phyloP scores from a whole-genome alignment of 2,329 filamentous ascomycete genomes.

The Beauveria scarabaeidicola region DNA sequence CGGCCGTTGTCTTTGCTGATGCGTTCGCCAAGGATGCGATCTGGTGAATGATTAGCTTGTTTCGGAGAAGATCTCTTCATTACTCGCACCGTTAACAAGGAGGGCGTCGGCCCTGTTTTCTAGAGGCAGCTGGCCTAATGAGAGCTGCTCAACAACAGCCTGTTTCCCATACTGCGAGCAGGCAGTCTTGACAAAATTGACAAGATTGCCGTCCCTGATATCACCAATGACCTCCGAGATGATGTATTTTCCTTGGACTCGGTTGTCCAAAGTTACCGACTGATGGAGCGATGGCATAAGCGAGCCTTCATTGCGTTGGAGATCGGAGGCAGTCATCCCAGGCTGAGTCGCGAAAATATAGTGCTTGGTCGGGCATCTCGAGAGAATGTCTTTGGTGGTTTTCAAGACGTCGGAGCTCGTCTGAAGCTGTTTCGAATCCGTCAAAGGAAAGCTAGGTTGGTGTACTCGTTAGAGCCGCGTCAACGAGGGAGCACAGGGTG shows the following conservation, averaged over 20 bases:
- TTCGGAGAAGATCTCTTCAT: not conserved
- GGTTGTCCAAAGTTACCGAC: conserved; percentile 25
- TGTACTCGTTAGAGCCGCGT: not conserved
- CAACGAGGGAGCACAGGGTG: conserved; percentile 2
- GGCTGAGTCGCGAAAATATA: conserved; percentile 76
- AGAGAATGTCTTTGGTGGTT: conserved; percentile 44
- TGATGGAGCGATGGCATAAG: conserved; percentile 45
- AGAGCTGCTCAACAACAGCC: conserved; percentile 31
- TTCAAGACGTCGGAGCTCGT: conserved; percentile 36
- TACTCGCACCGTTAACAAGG: conserved; percentile 38
- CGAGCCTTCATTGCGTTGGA: conserved; percentile 42
- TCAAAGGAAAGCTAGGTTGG: conserved; percentile 20
- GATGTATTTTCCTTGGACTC: conserved; percentile 33
- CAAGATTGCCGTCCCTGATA: conserved; percentile 32
- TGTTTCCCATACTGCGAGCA: conserved; percentile 34
- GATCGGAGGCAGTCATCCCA: conserved; percentile 62
- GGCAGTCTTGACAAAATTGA: conserved; percentile 34
- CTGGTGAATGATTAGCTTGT: conserved; percentile 24
- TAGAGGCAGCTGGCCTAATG: conserved; percentile 32
- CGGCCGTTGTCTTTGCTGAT: conserved; percentile 30
- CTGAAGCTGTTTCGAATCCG: conserved; percentile 37
- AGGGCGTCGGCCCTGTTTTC: conserved; percentile 35
- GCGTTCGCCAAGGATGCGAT: conserved; percentile 42
- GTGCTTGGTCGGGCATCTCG: conserved; percentile 60
- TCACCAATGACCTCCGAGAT: conserved; percentile 51